phyloP scores from a whole-genome alignment of 1,284 basidiomycete species.

The Rhodofomes roseus region DNA sequence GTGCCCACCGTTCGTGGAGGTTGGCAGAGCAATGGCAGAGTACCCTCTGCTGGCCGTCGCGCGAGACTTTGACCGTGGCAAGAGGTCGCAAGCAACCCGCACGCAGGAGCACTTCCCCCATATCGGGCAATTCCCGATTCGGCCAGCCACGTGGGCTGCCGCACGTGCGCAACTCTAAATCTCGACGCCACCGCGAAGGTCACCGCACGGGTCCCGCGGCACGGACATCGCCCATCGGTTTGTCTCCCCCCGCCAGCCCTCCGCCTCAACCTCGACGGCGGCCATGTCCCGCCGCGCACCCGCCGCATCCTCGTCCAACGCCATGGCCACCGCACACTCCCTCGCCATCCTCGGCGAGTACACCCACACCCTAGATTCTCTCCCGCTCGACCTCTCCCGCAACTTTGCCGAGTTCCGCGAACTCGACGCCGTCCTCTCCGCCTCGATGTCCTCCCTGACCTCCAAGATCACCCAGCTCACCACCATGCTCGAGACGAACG shows the following conservation, averaged over 20 bases:
- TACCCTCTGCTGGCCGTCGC: background rate
- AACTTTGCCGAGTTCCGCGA: conserved; percentile 95
- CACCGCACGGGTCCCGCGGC: background rate
- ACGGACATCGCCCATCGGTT: background rate
- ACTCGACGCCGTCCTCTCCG: conserved; percentile 94
- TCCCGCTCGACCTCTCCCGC: conserved; percentile 92
- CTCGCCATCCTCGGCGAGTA: conserved; percentile 76
- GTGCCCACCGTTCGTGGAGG: background rate
- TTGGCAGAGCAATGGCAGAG: background rate
- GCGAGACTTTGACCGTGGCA: background rate
- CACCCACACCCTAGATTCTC: conserved; percentile 89
- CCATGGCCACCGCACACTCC: conserved; percentile 48
- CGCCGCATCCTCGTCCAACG: conserved; percentile 1
- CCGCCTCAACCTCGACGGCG: background rate
- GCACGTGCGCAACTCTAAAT: background rate
- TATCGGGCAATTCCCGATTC: background rate
- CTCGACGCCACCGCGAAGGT: background rate
- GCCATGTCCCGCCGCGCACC: conserved; percentile 7
- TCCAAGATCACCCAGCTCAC: conserved; percentile 74
- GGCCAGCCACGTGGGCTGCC: background rate
- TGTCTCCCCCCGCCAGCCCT: background rate
- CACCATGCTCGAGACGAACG: conserved; percentile 70
- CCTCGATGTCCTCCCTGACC: conserved; percentile 79
- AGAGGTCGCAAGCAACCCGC: no score
- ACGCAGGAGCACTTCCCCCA: background rate